Evolutionary conservation across 2,329 filamentous ascomycete species (phyloP), one percentile per base, ranked within the genome.

Genomic region (Phaeosphaeriaceae sp.): DNA sequence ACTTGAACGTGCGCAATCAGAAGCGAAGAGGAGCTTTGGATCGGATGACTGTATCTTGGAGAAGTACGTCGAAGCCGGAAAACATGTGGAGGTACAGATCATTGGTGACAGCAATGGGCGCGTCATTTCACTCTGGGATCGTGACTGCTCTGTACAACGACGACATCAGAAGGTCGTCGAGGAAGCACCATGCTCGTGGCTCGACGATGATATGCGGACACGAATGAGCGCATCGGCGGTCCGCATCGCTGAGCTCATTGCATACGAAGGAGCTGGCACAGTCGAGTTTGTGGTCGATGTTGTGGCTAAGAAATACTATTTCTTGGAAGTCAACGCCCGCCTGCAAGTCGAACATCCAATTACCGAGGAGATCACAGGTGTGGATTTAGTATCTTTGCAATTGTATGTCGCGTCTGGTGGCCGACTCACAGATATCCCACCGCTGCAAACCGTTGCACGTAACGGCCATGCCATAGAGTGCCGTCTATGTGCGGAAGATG

Each of bases 271-370:
- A 7, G 93, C 92, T 9, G 93, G 93, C 1, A 97, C 93, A 0
- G 90, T 97, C 20, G 93, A 97, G 78, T 97, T 93, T 72, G 90
- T 97, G 45, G 89, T 96, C 5, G 92, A 97, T 76, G 91, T 92
- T 73, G 88, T 91, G 68, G 89, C 88, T 6, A 91, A 88, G 48
- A 86, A 90, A 45, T 97, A 95, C 76, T 97, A 84, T 77, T 87
- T 86, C 60, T 73, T 86, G 0, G 85, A 86, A 65, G 85, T 87
- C 83, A 87, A 86, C 63, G 86, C 85, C 1, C 76, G 85, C 47
- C 75, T 87, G 1, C 85, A 87, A 60, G 85, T 87, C 6, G 85
- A 87, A 67, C 85, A 87, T 65, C 82, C 82, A 0, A 85, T 86
- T 31, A 86, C 85, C 0, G 85, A 87, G 65, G 72, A 85, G 17